Conservation (phyloP, 1,139 yeast species). For the Spencermartinsiella ligniputridi region DNA sequence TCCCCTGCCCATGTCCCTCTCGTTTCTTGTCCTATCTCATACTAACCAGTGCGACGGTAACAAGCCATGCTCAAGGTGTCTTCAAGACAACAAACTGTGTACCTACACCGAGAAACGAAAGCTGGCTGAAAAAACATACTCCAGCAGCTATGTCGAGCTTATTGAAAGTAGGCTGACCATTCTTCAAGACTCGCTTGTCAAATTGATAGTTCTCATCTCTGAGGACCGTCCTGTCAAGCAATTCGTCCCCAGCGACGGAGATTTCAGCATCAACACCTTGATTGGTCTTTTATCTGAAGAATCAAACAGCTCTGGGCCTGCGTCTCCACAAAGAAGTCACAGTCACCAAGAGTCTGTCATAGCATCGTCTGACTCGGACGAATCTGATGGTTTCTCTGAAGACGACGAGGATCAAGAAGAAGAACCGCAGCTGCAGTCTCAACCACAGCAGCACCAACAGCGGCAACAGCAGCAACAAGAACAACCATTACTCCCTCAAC, state of each 20-base stretch:
- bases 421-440: not conserved
- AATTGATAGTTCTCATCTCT: conserved; percentile 38
- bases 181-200: conserved; percentile 50
- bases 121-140: conserved; percentile 56
- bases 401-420: not conserved
- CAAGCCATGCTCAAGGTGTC: conserved; percentile 69
- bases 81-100: conserved; percentile 67
- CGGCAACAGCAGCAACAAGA: not conserved
- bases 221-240: conserved; percentile 26
- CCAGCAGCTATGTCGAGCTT: conserved; percentile 64
- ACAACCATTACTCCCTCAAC: too few relatives aligned
- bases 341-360: not conserved
- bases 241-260: conserved; percentile 20
- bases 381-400: not conserved
- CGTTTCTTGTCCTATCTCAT: too few relatives aligned
- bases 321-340: not conserved
- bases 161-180: conserved; percentile 64
- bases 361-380: not conserved
- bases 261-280: conserved; percentile 24
- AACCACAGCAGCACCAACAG: not conserved
- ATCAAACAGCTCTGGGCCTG: conserved; percentile 1
- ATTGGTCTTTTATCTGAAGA: conserved; percentile 21
- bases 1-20: too few relatives aligned
- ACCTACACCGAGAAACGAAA: conserved; percentile 68
- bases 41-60: conserved; percentile 59